Evolutionary conservation across 345 rosid species (phyloP), one percentile per base, ranked within the genome.

Genomic region (Rhizophora mangle): DNA sequence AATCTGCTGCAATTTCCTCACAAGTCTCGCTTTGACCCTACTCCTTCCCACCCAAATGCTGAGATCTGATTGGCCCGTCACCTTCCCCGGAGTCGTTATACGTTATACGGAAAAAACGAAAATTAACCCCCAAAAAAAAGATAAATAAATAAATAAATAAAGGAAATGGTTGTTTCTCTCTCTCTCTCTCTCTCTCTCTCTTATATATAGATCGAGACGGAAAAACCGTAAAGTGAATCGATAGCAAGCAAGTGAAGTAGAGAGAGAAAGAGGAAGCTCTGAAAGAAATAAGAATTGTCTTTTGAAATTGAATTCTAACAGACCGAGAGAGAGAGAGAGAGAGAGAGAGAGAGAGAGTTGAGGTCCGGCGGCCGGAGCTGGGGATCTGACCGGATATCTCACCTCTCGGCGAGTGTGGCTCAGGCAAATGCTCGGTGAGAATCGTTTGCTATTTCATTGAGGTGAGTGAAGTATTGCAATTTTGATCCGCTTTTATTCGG

Each of bases 181-280:
- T 56, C 18, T 56, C 5, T 56, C 0, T 24, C 29, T 24, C 15
- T 55, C 27, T 22, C 5, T 9, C 29, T 24, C 18, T 56, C 4
- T 56, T 24, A 0, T 53, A 54, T 2, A 3, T 10, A 6, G 58
- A 24, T 54, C 63, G 62, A 56, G 68, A 30, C 6, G 22, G 1
- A 71, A 70, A 26, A 21, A 19, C 55, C 74, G 55, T 66, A 74
- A 69, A 70, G 79, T 85, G 69, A 82, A 78, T 78, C 73, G 15
- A 43, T 9, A 3, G 29, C 84, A 71, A 85, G 87, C 83, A 58
- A 83, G 58, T 70, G 31, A 73, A 69, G 67, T 32, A 9, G 7
- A 10, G 30, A 56, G 19, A 21, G 59, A 0, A 1, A 54, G 29
- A 8, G 15, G 0, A 5, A 54, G 29, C 22, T 6, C 10, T 3